A percentile compares a stretch with the other conserved stretches of the same genome.
Evolutionary conservation across 352 stramenopile species (phyloP).

Genomic region (Aphanomyces invadans): DNA sequence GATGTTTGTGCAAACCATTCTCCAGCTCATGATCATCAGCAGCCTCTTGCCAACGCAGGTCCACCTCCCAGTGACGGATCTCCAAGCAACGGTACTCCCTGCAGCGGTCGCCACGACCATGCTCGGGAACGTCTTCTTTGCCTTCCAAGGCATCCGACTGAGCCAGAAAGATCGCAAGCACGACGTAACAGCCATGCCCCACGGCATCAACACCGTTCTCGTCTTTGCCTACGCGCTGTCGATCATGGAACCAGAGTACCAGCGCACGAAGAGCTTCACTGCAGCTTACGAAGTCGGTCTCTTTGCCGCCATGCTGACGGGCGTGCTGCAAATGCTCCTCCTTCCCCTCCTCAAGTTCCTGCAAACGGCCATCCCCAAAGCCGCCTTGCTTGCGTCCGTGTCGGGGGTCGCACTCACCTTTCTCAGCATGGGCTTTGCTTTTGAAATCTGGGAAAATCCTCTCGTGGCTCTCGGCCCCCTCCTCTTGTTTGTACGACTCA

Average conservation of each 20-base stretch:
- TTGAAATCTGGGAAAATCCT: constrained; percentile 39
- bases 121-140: constrained; percentile 35
- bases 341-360: constrained; percentile 32
- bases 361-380: constrained; percentile 30
- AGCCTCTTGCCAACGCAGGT: constrained; percentile 29
- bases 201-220: constrained; percentile 39
- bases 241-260: constrained; percentile 37
- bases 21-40: constrained; percentile 37
- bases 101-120: constrained; percentile 29
- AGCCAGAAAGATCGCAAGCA: constrained; percentile 25
- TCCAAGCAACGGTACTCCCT: constrained; percentile 31
- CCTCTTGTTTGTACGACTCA: constrained; percentile 30
- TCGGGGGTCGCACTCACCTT: constrained; percentile 36
- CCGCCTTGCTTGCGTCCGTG: constrained; percentile 36
- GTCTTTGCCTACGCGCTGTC: constrained; percentile 38
- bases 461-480: constrained; percentile 33
- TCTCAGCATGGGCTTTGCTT: constrained; percentile 39
- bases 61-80: constrained; percentile 26
- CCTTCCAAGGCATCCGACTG: constrained; percentile 25
- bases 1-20: constrained; percentile 35
- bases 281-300: constrained; percentile 31
- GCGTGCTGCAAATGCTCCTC: constrained; percentile 31
- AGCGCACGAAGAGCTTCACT: constrained; percentile 28
- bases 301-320: constrained; percentile 35
- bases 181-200: constrained; percentile 36